A percentile compares a stretch with the other conserved stretches of the same genome.
These are phyloP conservation scores for Cochlearia excelsa DNA, from an alignment of 345 rosid genomes.

Conservation along the genomic window DNA sequence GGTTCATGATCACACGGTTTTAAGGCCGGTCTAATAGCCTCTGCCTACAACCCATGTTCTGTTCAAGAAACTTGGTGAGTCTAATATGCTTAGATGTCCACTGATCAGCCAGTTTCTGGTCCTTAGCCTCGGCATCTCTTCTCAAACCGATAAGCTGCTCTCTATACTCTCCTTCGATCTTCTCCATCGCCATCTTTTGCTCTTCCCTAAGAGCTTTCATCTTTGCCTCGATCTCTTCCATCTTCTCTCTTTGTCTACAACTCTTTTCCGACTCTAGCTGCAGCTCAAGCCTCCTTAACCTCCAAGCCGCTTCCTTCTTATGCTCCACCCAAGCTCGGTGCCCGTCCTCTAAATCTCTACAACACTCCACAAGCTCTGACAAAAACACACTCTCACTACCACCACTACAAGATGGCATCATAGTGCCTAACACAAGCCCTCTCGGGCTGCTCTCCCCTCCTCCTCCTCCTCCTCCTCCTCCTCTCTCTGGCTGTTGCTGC, in stretches of 20 bases:
- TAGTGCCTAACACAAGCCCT: constrained; percentile 47
- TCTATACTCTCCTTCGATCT: constrained; percentile 73
- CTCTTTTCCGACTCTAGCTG: constrained; percentile 93
- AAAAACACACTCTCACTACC: constrained; percentile 47
- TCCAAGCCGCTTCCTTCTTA: constrained; percentile 95
- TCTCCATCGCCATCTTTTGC: constrained; percentile 61
- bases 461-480: constrained; percentile 38
- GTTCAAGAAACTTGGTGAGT: constrained; percentile 78
- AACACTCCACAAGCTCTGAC: constrained; percentile 77
- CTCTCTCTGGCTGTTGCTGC: constrained; percentile 53
- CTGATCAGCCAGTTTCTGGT: constrained; percentile 86
- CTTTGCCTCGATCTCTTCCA: constrained; percentile 82
- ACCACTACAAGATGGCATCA: constrained; percentile 44
- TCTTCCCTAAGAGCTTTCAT: constrained; percentile 88
- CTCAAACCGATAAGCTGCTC: constrained; percentile 69
- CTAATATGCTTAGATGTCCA: constrained; percentile 70
- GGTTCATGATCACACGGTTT: not conserved
- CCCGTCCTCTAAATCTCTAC: constrained; percentile 92
- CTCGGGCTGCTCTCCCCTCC: constrained; percentile 42
- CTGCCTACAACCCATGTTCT: constrained; percentile 53
- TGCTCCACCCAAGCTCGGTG: constrained; percentile 74
- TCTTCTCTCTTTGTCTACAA: constrained; percentile 71
- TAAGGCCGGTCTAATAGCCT: constrained; percentile 41
- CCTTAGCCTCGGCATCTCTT: constrained; percentile 83
- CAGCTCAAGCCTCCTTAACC: constrained; percentile 81